Evolutionary conservation across 495 filamentous ascomycete species (phyloP).

Genomic region (Schizothecium vesticola): DNA sequence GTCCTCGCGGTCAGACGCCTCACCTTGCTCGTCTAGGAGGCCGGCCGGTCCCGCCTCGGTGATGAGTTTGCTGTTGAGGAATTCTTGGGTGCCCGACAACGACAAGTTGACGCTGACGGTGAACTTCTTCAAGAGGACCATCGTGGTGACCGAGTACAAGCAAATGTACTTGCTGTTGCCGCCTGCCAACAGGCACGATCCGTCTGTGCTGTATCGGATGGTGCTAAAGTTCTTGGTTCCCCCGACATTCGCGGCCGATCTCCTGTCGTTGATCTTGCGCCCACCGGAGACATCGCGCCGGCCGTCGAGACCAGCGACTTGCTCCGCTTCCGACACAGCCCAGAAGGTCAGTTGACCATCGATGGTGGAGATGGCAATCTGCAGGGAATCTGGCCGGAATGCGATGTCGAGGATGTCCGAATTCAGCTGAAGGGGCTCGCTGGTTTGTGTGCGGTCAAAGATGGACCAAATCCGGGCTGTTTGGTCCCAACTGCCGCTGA

Average conservation of each 20-base stretch:
- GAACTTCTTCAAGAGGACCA: slow-evolving; percentile 87
- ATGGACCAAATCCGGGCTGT: slow-evolving; percentile 95
- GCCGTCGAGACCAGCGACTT: slow-evolving; percentile 75
- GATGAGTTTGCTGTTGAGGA: slow-evolving; percentile 82
- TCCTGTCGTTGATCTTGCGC: slow-evolving; percentile 75
- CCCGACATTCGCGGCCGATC: slow-evolving; percentile 82
- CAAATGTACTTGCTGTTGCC: slow-evolving; percentile 98
- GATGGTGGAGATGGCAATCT: slow-evolving; percentile 84
- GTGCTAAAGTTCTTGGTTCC: slow-evolving; percentile 86
- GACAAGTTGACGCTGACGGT: slow-evolving; percentile 92
- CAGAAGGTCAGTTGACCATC: slow-evolving; percentile 95
- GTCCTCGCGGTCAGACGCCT: slow-evolving; percentile 82
- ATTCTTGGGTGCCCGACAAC: slow-evolving; percentile 92
- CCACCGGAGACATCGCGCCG: slow-evolving; percentile 91
- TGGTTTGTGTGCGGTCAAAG: slow-evolving; percentile 88
- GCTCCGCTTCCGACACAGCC: slow-evolving; percentile 80
- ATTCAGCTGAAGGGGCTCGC: slow-evolving; percentile 84
- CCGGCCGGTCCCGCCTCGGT: slow-evolving; percentile 84
- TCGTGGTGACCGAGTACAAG: slow-evolving; percentile 83
- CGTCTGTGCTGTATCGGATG: slow-evolving; percentile 86
- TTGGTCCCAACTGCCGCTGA: slow-evolving; percentile 91
- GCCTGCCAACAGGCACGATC: slow-evolving; percentile 79
- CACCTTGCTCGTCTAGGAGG: slow-evolving; percentile 79
- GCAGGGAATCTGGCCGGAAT: slow-evolving; percentile 83
- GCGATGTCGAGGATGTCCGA: slow-evolving; percentile 84